A percentile compares a stretch with the other conserved stretches of the same genome.
phyloP scores from a whole-genome alignment of 148 eudicot species.

The Silene conica region DNA sequence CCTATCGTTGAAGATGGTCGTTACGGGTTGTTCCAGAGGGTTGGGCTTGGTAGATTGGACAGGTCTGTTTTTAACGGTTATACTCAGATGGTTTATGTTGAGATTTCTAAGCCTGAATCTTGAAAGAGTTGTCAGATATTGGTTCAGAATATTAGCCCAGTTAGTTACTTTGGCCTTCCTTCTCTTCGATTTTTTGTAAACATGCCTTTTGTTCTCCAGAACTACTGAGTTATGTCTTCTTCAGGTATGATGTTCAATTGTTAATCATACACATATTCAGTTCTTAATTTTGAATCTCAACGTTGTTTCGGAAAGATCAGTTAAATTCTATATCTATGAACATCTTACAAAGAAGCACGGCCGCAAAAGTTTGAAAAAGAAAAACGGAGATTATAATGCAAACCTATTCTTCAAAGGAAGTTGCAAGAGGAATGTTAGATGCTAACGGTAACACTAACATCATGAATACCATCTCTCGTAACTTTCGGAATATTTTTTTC shows the following conservation, averaged over 20 bases:
- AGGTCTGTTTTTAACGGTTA: slow-evolving; percentile 86
- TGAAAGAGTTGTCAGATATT: slow-evolving; percentile 14
- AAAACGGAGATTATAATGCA: too few species aligned
- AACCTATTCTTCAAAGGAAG: too few species aligned
- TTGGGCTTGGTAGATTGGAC: slow-evolving; percentile 57
- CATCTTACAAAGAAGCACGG: too few species aligned
- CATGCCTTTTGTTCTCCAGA: slow-evolving; percentile 18
- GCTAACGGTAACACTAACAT: too few species aligned
- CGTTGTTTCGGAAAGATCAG: slow-evolving; percentile 18
- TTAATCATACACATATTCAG: background rate
- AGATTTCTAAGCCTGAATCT: slow-evolving; percentile 52
- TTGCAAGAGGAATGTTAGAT: too few species aligned
- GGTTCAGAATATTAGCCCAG: slow-evolving; percentile 2
- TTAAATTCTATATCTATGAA: background rate
- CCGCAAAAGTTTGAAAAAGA: too few species aligned
- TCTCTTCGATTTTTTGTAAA: slow-evolving; percentile 24
- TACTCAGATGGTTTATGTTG: slow-evolving; percentile 95
- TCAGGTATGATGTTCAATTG: slow-evolving; percentile 10
- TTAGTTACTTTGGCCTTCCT: background rate
- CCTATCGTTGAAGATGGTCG: slow-evolving; percentile 96
- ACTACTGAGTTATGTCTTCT: slow-evolving; percentile 15
- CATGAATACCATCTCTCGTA: too few species aligned
- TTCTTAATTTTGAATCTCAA: slow-evolving; percentile 8
- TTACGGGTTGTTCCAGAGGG: slow-evolving; percentile 69
- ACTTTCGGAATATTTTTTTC: too few species aligned